Conservation (phyloP, 2,329 filamentous ascomycete genomes). For the Knoxdaviesia capensis region DNA sequence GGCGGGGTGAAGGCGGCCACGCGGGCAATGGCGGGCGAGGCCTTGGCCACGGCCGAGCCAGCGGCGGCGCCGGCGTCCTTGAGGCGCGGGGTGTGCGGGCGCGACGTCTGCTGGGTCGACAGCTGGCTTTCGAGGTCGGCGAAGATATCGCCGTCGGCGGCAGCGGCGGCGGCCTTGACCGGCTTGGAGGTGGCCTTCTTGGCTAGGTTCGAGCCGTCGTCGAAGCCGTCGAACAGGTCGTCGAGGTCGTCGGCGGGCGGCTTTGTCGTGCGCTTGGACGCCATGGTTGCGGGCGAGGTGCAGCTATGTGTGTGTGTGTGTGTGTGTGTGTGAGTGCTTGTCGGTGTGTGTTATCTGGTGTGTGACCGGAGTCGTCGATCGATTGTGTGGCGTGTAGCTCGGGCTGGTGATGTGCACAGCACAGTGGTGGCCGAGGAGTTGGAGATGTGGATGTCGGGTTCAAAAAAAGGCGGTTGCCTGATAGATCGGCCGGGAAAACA, state of each 20-base stretch:
- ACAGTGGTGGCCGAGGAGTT: not conserved
- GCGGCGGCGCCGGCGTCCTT: constrained; percentile 27
- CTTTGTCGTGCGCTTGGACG: constrained; percentile 38
- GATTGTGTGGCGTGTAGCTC: no score
- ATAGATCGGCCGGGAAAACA: not conserved
- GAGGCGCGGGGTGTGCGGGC: constrained; percentile 66
- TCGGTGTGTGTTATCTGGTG: not conserved
- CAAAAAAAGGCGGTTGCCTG: not conserved
- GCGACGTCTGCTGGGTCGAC: constrained; percentile 48
- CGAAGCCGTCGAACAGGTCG: constrained; percentile 44
- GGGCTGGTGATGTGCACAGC: no score
- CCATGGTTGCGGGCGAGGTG: constrained; percentile 21
- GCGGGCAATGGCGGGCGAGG: constrained; percentile 44
- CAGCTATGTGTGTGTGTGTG: constrained; percentile 1
- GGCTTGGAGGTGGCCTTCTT: constrained; percentile 28
- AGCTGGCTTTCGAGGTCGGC: constrained; percentile 64
- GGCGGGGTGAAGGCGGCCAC: constrained; percentile 15
- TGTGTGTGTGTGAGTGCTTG: not conserved
- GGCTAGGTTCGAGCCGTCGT: constrained; percentile 23
- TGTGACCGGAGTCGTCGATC: no score
- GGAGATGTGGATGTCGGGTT: constrained; percentile 3
- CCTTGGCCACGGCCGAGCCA: constrained; percentile 27
- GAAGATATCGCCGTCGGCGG: constrained; percentile 51
- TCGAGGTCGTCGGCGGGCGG: constrained; percentile 37
- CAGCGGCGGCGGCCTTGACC: constrained; percentile 26